phyloP scores from a whole-genome alignment of 2,329 filamentous ascomycete genomes.

The Phyllosticta citribraziliensis region DNA sequence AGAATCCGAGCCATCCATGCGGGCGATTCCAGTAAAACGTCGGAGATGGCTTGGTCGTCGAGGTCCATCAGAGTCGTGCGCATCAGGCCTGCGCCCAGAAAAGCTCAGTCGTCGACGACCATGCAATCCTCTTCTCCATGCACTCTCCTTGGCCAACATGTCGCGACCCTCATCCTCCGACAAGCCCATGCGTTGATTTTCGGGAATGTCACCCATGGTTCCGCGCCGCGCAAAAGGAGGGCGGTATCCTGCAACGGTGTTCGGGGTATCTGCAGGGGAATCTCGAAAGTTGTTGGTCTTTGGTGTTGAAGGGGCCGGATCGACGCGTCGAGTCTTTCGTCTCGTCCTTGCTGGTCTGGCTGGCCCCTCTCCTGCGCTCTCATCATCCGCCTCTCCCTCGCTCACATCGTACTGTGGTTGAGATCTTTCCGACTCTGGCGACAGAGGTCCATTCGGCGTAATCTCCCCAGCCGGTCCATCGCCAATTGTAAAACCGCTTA shows the following conservation, averaged over 20 bases:
- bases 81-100: slow-evolving; percentile 24
- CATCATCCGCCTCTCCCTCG: slow-evolving; percentile 69
- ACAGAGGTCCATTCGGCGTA: slow-evolving; percentile 29
- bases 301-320: slow-evolving; percentile 56
- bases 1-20: slow-evolving; percentile 27
- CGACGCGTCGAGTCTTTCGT: slow-evolving; percentile 51
- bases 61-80: slow-evolving; percentile 19
- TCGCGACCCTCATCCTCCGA: slow-evolving; percentile 43
- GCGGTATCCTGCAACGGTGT: slow-evolving; percentile 27
- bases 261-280: slow-evolving; percentile 25
- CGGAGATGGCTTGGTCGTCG: slow-evolving; percentile 36
- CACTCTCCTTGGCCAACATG: slow-evolving; percentile 35
- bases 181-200: slow-evolving; percentile 36
- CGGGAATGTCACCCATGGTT: slow-evolving; percentile 39
- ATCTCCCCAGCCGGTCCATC: slow-evolving; percentile 30
- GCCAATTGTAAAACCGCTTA: slow-evolving; percentile 37
- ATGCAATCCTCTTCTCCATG: slow-evolving; percentile 37
- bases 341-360: slow-evolving; percentile 42
- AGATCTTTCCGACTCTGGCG: slow-evolving; percentile 40
- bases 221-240: slow-evolving; percentile 47
- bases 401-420: slow-evolving; percentile 45
- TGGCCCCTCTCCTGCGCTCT: slow-evolving; percentile 65
- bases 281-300: slow-evolving; percentile 43
- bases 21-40: slow-evolving; percentile 33
- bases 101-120: slow-evolving; percentile 8